Percentiles rank a stretch among this genome's conserved stretches.
phyloP scores from a whole-genome alignment of 345 rosid genomes.

The Acer negundo region DNA sequence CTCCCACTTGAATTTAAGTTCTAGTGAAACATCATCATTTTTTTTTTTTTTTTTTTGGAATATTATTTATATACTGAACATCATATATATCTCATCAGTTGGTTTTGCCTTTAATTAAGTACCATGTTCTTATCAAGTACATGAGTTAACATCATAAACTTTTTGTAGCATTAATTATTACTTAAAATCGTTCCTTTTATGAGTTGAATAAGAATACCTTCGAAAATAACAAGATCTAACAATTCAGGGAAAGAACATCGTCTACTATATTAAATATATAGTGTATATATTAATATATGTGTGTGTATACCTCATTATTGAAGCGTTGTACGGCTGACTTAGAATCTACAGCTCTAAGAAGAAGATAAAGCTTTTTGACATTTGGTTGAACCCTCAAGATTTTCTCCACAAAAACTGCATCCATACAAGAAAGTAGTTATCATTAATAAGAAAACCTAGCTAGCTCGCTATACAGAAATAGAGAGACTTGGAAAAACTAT shows the following conservation, averaged over 20 bases:
- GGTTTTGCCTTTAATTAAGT: no score
- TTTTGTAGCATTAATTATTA: not conserved
- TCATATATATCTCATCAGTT: no score
- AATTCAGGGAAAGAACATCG: no score
- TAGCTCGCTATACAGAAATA: not conserved
- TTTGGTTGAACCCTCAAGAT: constrained; percentile 78
- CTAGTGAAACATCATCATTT: no score
- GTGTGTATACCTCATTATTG: constrained; percentile 56
- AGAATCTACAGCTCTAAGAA: constrained; percentile 71
- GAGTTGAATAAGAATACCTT: no score
- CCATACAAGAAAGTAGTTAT: not conserved
- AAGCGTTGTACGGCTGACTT: constrained; percentile 67
- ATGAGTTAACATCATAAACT: not conserved
- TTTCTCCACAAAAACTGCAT: constrained; percentile 82
- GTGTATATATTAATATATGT: no score
- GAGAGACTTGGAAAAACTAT: not conserved
- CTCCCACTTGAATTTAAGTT: no score
- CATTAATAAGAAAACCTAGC: not conserved
- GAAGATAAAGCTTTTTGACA: constrained; percentile 74
- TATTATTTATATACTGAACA: no score
- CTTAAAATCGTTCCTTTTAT: no score
- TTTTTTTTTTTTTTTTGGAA: no score
- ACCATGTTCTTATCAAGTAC: not conserved
- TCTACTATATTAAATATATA: no score
- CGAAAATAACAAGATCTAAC: no score